Base-by-base conservation (phyloP, 441 rosid genomes). In the Monsonia emarginata region DNA sequence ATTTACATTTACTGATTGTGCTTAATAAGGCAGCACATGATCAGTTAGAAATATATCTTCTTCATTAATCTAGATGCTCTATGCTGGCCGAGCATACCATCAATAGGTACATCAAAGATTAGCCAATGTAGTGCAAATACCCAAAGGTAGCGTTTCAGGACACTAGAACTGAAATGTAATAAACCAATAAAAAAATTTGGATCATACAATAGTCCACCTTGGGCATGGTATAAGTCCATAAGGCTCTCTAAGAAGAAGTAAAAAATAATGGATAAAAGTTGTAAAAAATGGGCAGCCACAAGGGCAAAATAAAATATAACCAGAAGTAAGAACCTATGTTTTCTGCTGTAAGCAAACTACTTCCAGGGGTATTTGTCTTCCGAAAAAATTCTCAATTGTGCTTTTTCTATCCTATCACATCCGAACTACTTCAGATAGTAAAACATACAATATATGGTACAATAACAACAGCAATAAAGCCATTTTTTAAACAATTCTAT, bases 41-140 rank as follows among this genome's bases (percentile, higher is more conserved):
- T 26, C 9, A 8, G 22, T 16, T 59, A 30, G 7, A 14, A 58
- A 58, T 28, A 56, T 14, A 57, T 25, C 7, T 26, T 25, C 1
- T 28, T 27, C 5, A 58, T 58, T 50, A 25, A 21, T 50, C 26
- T 50, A 6, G 25, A 50, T 5, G 19, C 11, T 50, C 6, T 27
- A 58, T 58, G 21, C 32, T 27, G 62, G 62, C 62, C 27, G 62
- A 58, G 34, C 32, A 27, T 24, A 26, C 61, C 30, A 56, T 25
- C 28, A 19, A 26, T 28, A n/a, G 18, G 62, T 28, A 38, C 28
- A n/a, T n/a, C n/a, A n/a, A n/a, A n/a, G n/a, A n/a, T n/a, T n/a
- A n/a, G n/a, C n/a, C n/a, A n/a, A n/a, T n/a, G n/a, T n/a, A 22
- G 65, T n/a, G 16, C 11, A 63, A 63, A 42, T 34, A 63, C 11